Evolutionary conservation across 441 rosid genomes (phyloP).

Genomic region (Pelargonium myrrhifolium): DNA sequence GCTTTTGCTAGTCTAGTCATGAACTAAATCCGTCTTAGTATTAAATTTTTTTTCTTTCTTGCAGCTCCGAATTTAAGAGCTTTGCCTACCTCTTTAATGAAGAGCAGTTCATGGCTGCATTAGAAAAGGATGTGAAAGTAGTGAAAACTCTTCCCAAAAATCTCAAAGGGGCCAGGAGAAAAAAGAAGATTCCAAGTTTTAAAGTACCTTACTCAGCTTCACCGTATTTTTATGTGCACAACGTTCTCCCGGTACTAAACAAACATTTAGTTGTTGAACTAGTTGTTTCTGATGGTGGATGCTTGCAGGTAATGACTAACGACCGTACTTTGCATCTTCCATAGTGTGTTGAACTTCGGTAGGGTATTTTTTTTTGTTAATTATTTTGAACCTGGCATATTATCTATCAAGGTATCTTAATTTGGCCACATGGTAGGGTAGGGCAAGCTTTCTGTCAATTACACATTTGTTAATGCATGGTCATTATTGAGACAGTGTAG

Average conservation of each 20-base stretch:
- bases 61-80: conserved; percentile 94
- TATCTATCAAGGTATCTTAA: no score
- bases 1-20: not conserved
- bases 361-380: no score
- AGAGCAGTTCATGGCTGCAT: conserved; percentile 76
- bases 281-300: conserved; percentile 80
- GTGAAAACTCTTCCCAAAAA: conserved; percentile 86
- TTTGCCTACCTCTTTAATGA: conserved; percentile 86
- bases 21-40: conserved; percentile 10
- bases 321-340: not conserved
- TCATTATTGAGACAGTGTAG: no score
- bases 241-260: conserved; percentile 70
- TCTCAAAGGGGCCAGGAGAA: conserved; percentile 83
- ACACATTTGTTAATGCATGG: no score
- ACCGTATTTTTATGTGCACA: conserved; percentile 75
- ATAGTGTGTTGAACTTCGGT: not conserved
- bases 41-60: conserved; percentile 20
- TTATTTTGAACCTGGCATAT: no score
- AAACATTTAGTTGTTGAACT: conserved; percentile 88
- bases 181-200: conserved; percentile 78
- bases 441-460: no score
- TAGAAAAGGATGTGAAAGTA: conserved; percentile 61
- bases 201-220: conserved; percentile 67
- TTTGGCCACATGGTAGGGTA: no score
- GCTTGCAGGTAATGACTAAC: conserved; percentile 59